These are phyloP conservation scores for Phytophthora nicotianae DNA, from an alignment of 352 stramenopile genomes.

Conservation along the genomic window DNA sequence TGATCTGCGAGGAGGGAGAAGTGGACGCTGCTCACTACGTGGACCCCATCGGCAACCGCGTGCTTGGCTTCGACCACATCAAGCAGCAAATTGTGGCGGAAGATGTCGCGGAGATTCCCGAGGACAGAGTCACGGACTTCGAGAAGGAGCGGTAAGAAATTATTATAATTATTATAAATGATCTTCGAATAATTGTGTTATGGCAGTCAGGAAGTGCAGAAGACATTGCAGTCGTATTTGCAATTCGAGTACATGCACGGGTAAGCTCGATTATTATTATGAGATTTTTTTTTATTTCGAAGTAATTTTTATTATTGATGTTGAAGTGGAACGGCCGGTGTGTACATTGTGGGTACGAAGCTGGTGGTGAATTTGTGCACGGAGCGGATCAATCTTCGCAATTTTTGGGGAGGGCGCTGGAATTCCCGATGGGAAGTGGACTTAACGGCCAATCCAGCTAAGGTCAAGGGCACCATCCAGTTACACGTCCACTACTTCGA, in stretches of 20 bases:
- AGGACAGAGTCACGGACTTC: slow-evolving; percentile 48
- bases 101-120: slow-evolving; percentile 57
- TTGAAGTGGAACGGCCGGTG: slow-evolving; percentile 71
- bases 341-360: slow-evolving; percentile 70
- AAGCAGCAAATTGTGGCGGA: slow-evolving; percentile 64
- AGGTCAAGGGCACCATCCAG: slow-evolving; percentile 66
- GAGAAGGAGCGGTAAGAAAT: slow-evolving; percentile 69
- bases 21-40: slow-evolving; percentile 87
- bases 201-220: slow-evolving; percentile 49
- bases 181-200: slow-evolving; percentile 7
- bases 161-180: slow-evolving; percentile 1
- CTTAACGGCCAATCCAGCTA: slow-evolving; percentile 49
- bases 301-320: slow-evolving; percentile 6
- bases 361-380: slow-evolving; percentile 83
- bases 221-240: slow-evolving; percentile 79
- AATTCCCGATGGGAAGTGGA: slow-evolving; percentile 84
- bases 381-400: slow-evolving; percentile 89
- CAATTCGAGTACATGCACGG: slow-evolving; percentile 87
- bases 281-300: no score
- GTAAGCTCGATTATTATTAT: slow-evolving; percentile 20
- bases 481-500: slow-evolving; percentile 96
- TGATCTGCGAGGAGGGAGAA: slow-evolving; percentile 84
- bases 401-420: slow-evolving; percentile 90
- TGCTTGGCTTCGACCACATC: slow-evolving; percentile 90
- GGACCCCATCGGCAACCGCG: slow-evolving; percentile 72